These are phyloP conservation scores for Trichopus zeylanicus DNA, from an alignment of 116 monocot genomes.

Conservation along the genomic window DNA sequence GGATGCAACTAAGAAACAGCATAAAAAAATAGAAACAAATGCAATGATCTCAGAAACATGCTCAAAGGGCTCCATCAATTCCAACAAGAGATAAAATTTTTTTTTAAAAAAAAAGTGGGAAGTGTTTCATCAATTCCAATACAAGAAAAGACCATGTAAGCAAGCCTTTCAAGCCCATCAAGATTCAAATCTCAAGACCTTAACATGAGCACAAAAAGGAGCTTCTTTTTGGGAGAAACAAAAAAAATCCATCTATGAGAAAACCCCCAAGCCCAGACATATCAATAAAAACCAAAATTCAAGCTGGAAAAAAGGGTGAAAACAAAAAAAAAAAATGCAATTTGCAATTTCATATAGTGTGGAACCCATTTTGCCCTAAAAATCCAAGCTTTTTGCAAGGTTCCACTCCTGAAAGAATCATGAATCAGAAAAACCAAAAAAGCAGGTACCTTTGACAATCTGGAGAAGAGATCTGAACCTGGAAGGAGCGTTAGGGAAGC, in stretches of 20 bases:
- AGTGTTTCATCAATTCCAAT: not conserved
- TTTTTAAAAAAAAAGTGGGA: not conserved
- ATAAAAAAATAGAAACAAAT: not conserved
- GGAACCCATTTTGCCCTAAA: no score
- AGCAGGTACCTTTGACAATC: no score
- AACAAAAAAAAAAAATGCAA: not conserved
- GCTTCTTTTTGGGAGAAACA: not conserved
- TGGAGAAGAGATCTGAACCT: no score
- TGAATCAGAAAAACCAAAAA: no score
- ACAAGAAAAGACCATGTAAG: not conserved
- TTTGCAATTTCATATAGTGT: no score
- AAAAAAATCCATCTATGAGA: no score
- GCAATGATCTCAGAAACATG: not conserved
- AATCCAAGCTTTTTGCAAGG: no score
- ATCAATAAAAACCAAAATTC: not conserved
- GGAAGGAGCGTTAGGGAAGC: no score
- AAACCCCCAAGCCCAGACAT: not conserved
- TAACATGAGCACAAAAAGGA: not conserved
- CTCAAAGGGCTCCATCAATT: not conserved
- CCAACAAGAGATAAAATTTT: not conserved
- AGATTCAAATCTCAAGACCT: constrained; percentile 1
- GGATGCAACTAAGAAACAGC: not conserved
- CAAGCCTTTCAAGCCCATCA: not conserved
- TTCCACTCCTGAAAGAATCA: no score
- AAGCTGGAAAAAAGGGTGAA: not conserved